Evolutionary conservation across 2,329 filamentous ascomycete species (phyloP).

Genomic region (Dothistroma septosporum): DNA sequence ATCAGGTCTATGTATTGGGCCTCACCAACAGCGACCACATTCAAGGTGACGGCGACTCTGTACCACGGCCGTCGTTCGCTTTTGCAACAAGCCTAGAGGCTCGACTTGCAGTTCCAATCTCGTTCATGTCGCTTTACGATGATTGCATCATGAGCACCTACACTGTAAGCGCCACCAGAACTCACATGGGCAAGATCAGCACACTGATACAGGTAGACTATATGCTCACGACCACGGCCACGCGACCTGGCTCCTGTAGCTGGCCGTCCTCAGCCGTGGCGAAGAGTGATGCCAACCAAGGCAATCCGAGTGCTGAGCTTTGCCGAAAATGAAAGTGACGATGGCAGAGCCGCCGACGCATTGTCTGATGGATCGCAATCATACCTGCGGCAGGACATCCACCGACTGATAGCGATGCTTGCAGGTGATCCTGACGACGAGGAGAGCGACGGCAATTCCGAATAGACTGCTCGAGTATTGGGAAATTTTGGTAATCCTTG

Average conservation of each 20-base stretch:
- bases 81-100: conserved; percentile 36
- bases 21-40: conserved; percentile 34
- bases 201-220: not conserved
- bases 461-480: not conserved
- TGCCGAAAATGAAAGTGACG: not conserved
- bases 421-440: conserved; percentile 3
- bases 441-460: not conserved
- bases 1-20: conserved; percentile 42
- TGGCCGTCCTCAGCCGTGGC: not conserved
- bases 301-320: conserved; percentile 8
- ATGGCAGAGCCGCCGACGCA: not conserved
- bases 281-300: conserved; percentile 5
- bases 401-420: not conserved
- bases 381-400: not conserved
- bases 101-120: conserved; percentile 42
- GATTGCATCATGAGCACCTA: conserved; percentile 48
- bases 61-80: conserved; percentile 24
- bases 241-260: not conserved
- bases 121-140: conserved; percentile 47
- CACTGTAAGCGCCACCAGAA: conserved; percentile 21
- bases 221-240: conserved; percentile 4
- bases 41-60: conserved; percentile 17
- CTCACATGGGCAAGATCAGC: not conserved
- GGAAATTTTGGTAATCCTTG: too few relatives aligned
- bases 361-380: not conserved